Conservation (phyloP, 345 rosid genomes). For the Fremontodendron californicum region DNA sequence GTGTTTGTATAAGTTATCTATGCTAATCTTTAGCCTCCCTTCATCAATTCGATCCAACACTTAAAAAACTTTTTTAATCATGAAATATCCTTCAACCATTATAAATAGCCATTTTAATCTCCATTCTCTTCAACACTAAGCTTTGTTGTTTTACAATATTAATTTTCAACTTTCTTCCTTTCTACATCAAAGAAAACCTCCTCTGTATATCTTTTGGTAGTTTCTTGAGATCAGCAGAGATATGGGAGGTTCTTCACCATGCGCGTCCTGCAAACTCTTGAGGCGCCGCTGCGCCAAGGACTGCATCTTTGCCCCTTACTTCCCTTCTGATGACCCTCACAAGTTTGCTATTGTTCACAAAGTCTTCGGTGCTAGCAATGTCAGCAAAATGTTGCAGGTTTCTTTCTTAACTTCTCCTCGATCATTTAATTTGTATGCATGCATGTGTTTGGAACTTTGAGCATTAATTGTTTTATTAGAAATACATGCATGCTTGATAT, state of each 20-base stretch:
- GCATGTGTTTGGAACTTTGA: background rate
- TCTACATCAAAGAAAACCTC: background rate
- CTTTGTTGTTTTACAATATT: slow-evolving; percentile 1
- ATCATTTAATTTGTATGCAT: background rate
- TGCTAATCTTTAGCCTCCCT: background rate
- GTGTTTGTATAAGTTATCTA: background rate
- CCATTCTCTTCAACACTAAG: slow-evolving; percentile 36
- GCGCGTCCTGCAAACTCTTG: slow-evolving; percentile 79
- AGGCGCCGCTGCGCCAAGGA: slow-evolving; percentile 82
- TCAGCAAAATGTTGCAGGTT: slow-evolving; percentile 85
- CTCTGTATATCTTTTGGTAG: background rate
- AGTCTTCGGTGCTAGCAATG: slow-evolving; percentile 84
- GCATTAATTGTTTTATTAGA: background rate
- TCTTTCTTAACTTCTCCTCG: background rate
- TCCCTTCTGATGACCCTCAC: slow-evolving; percentile 77
- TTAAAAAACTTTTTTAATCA: background rate
- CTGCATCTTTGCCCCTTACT: slow-evolving; percentile 87
- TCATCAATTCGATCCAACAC: background rate
- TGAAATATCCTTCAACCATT: slow-evolving; percentile 26
- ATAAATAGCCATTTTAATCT: slow-evolving; percentile 37
- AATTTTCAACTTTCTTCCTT: background rate
- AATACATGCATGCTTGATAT: background rate
- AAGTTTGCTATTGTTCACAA: slow-evolving; percentile 84
- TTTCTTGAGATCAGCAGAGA: background rate
- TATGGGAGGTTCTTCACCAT: slow-evolving; percentile 70